phyloP scores from a whole-genome alignment of 345 rosid species.

The Luvunga scandens region DNA sequence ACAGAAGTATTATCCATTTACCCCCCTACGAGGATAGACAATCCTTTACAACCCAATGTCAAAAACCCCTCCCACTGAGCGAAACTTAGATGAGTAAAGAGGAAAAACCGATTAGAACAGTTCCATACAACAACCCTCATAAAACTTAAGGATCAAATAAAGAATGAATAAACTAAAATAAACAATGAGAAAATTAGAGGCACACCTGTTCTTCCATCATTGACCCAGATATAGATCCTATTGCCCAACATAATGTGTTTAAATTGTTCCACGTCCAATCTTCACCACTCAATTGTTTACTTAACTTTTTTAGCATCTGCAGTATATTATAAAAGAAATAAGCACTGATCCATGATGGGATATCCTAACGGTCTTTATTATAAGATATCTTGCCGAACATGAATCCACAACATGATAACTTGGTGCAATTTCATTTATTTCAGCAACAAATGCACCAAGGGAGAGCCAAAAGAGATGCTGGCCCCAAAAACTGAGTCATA shows the following conservation, averaged over 20 bases:
- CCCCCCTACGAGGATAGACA: no score
- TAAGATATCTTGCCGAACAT: background rate
- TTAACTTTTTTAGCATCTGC: slow-evolving; percentile 94
- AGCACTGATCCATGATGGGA: slow-evolving; percentile 5
- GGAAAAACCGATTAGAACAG: background rate
- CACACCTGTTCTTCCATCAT: slow-evolving; percentile 98
- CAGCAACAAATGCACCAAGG: background rate
- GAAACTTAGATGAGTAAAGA: no score
- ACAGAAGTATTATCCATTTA: no score
- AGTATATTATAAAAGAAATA: slow-evolving; percentile 6
- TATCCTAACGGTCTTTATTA: background rate
- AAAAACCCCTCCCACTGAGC: background rate
- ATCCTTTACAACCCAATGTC: no score
- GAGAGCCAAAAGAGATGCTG: background rate
- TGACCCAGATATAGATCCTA: slow-evolving; percentile 98
- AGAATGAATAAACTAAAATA: background rate
- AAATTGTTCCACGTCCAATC: slow-evolving; percentile 99
- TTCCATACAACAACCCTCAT: background rate
- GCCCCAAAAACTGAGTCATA: background rate
- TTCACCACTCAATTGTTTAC: slow-evolving; percentile 92
- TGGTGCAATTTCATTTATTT: background rate
- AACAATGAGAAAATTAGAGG: background rate
- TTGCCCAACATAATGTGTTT: slow-evolving; percentile 98
- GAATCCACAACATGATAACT: background rate
- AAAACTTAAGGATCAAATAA: background rate